Percentiles rank a stretch among this genome's conserved stretches.
These are phyloP conservation scores for Perkinsela sp. DNA, from an alignment of 208 protist genomes.

Conservation along the genomic window DNA sequence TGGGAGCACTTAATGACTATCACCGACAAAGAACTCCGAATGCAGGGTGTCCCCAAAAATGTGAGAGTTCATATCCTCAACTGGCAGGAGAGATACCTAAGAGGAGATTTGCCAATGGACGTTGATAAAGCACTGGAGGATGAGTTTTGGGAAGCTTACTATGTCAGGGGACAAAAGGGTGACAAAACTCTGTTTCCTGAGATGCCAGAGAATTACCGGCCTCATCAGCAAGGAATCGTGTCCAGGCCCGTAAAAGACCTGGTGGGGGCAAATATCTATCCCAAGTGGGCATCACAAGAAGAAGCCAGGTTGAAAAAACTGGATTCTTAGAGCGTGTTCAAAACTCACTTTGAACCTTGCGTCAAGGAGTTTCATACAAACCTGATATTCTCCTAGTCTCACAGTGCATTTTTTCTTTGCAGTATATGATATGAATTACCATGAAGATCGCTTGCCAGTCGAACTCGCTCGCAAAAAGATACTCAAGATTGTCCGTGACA, in stretches of 20 bases:
- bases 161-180: background rate
- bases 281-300: slow-evolving; percentile 46
- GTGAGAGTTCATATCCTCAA: slow-evolving; percentile 27
- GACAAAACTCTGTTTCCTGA: slow-evolving; percentile 48
- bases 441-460: background rate
- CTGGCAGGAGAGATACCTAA: background rate
- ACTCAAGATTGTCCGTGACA: slow-evolving; percentile 50
- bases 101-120: background rate
- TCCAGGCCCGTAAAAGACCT: slow-evolving; percentile 53
- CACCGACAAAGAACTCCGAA: slow-evolving; percentile 30
- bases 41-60: slow-evolving; percentile 29
- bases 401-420: no score
- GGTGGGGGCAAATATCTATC: slow-evolving; percentile 54
- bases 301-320: slow-evolving; percentile 19
- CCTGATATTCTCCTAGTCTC: no score
- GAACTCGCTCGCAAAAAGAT: slow-evolving; percentile 21
- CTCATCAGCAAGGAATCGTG: slow-evolving; percentile 59
- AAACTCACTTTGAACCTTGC: no score
- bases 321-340: no score
- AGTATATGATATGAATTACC: no score
- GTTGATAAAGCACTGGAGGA: background rate
- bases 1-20: slow-evolving; percentile 70
- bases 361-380: no score
- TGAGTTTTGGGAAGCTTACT: background rate
- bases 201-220: slow-evolving; percentile 59